These are phyloP conservation scores for Lathyrus oleraceus DNA, from an alignment of 306 rosid genomes.

Conservation along the genomic window DNA sequence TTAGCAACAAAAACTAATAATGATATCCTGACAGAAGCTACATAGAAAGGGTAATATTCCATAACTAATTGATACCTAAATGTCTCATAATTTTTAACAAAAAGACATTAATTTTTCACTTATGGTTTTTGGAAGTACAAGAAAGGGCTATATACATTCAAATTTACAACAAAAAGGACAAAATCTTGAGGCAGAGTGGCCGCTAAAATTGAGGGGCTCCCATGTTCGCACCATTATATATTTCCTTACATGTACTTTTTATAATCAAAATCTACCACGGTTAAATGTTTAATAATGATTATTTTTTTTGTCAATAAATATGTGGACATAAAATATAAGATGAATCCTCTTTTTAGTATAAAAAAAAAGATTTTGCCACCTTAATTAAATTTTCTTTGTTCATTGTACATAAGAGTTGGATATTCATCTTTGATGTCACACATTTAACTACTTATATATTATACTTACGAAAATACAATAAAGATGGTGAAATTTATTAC, in stretches of 20 bases:
- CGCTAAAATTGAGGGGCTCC: not conserved
- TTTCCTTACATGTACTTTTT: not conserved
- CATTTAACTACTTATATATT: too few species aligned
- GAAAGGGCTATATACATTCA: not conserved
- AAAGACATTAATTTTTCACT: not conserved
- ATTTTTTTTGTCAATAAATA: too few species aligned
- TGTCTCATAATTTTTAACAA: not conserved
- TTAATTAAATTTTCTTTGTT: too few species aligned
- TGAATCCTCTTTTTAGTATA: too few species aligned
- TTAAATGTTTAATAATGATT: too few species aligned
- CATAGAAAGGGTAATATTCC: not conserved
- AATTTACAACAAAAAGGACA: not conserved
- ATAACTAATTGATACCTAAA: not conserved
- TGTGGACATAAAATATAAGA: too few species aligned
- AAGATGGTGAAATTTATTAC: too few species aligned
- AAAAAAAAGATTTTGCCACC: too few species aligned
- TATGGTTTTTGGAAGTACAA: not conserved
- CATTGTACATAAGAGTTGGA: too few species aligned
- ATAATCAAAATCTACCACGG: too few species aligned
- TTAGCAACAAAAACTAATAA: not conserved
- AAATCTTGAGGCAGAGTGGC: not conserved
- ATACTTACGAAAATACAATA: too few species aligned
- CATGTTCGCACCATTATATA: not conserved
- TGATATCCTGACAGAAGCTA: not conserved
- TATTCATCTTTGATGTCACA: too few species aligned